Evolutionary conservation across 2,329 filamentous ascomycete genomes (phyloP).

Genomic region (Trichoderma sp.): DNA sequence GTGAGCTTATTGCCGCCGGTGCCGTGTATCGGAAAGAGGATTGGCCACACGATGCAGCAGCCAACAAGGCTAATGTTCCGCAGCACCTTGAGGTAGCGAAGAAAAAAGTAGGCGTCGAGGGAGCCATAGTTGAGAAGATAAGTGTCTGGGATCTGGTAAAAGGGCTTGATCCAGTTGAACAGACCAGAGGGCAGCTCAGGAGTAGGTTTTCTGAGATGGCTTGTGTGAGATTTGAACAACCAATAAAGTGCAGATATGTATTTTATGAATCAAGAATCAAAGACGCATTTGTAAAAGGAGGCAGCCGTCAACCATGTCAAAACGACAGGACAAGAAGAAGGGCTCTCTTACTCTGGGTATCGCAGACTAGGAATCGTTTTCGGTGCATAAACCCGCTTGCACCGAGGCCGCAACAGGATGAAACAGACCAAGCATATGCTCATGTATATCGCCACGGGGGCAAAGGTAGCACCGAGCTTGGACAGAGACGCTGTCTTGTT

Average conservation of each 20-base stretch:
- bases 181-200: slow-evolving; percentile 61
- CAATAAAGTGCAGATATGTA: not conserved
- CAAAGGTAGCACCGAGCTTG: slow-evolving; percentile 52
- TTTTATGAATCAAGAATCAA: not conserved
- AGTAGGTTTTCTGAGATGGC: slow-evolving; percentile 54
- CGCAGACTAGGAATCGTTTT: slow-evolving; percentile 53
- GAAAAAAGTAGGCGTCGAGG: slow-evolving; percentile 86
- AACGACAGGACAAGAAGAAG: not conserved
- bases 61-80: slow-evolving; percentile 85
- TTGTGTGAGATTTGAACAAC: not conserved
- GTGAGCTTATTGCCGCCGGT: slow-evolving; percentile 68
- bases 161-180: slow-evolving; percentile 67
- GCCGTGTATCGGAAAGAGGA: slow-evolving; percentile 82
- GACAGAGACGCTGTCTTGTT: slow-evolving; percentile 41
- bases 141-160: slow-evolving; percentile 70
- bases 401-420: slow-evolving; percentile 48
- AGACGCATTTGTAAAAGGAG: not conserved
- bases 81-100: slow-evolving; percentile 70
- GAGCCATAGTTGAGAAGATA: slow-evolving; percentile 88
- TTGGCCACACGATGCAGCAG: slow-evolving; percentile 80
- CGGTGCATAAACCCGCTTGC: slow-evolving; percentile 57
- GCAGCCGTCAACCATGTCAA: not conserved
- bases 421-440: slow-evolving; percentile 54
- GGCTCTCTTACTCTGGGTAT: slow-evolving; percentile 41
- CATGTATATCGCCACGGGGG: slow-evolving; percentile 56